phyloP scores from a whole-genome alignment of 371 early-diverging fungal genomes.

The Lichtheimia corymbifera region DNA sequence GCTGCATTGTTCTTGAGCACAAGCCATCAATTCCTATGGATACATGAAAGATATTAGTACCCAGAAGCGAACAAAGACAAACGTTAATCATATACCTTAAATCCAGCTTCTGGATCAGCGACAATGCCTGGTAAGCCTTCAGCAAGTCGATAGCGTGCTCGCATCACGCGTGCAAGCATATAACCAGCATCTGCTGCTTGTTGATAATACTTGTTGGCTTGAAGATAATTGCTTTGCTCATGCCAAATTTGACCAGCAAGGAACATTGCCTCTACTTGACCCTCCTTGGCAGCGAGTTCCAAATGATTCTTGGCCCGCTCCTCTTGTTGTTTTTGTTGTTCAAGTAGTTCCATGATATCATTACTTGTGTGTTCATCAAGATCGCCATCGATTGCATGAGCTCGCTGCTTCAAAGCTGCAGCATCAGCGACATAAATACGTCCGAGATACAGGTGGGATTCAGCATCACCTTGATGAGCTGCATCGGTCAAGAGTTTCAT shows the following conservation, averaged over 20 bases:
- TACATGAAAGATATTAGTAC: background rate
- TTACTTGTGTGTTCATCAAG: slow-evolving; percentile 9
- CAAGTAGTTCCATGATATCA: background rate
- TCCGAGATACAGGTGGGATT: slow-evolving; percentile 18
- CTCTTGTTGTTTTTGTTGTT: slow-evolving; percentile 34
- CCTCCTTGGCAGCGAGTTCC: slow-evolving; percentile 40
- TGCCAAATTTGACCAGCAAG: slow-evolving; percentile 48
- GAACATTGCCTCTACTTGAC: slow-evolving; percentile 42
- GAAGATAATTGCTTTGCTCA: slow-evolving; percentile 44
- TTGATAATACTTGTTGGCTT: slow-evolving; percentile 42
- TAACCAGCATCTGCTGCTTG: slow-evolving; percentile 43
- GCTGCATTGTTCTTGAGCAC: slow-evolving; percentile 37
- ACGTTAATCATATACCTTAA: slow-evolving; percentile 29
- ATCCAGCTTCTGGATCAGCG: slow-evolving; percentile 39
- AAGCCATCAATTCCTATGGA: slow-evolving; percentile 38
- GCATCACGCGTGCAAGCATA: slow-evolving; percentile 38
- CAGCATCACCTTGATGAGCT: slow-evolving; percentile 15
- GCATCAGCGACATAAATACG: slow-evolving; percentile 19
- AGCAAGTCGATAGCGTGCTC: slow-evolving; percentile 41
- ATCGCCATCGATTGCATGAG: background rate
- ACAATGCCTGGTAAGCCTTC: slow-evolving; percentile 35
- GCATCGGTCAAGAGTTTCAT: slow-evolving; percentile 19
- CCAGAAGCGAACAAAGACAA: slow-evolving; percentile 1
- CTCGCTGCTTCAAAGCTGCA: background rate
- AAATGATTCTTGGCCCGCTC: slow-evolving; percentile 38